These are phyloP conservation scores for Pseudopithomyces maydicus DNA, from an alignment of 2,329 filamentous ascomycete species.

Conservation along the genomic window DNA sequence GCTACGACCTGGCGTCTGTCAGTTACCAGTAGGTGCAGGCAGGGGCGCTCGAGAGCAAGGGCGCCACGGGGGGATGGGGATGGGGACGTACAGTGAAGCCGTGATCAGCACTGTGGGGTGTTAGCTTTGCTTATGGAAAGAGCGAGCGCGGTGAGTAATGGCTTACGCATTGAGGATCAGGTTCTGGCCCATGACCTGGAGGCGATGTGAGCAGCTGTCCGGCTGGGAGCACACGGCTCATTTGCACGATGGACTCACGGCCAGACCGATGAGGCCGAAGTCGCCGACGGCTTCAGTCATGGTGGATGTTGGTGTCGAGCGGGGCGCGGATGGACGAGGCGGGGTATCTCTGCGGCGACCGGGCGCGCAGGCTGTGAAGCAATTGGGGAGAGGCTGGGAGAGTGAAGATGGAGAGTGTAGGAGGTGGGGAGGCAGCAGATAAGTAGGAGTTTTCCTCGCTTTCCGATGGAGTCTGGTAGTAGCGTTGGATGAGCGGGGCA, in stretches of 20 bases:
- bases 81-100: conserved; percentile 73
- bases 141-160: conserved; percentile 15
- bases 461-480: conserved; percentile 36
- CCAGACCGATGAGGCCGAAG: conserved; percentile 60
- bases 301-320: conserved; percentile 26
- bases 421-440: conserved; percentile 36
- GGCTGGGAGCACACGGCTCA: neutral
- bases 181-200: conserved; percentile 57
- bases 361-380: conserved; percentile 30
- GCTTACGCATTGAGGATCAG: conserved; percentile 59
- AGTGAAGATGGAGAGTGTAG: conserved; percentile 21
- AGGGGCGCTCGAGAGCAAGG: no score
- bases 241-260: conserved; percentile 36
- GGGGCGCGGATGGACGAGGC: conserved; percentile 16
- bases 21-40: conserved; percentile 11
- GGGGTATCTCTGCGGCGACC: conserved; percentile 37
- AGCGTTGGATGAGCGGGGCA: conserved; percentile 36
- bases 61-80: neutral
- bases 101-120: conserved; percentile 52
- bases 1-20: conserved; percentile 66
- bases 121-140: conserved; percentile 30
- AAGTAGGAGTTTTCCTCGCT: conserved; percentile 31
- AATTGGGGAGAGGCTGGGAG: conserved; percentile 27
- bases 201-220: conserved; percentile 24
- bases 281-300: conserved; percentile 53